Evolutionary conservation across 2,329 filamentous ascomycete species (phyloP), one percentile per base, ranked within the genome.

Genomic region (Hymenoscyphus salicellus): DNA sequence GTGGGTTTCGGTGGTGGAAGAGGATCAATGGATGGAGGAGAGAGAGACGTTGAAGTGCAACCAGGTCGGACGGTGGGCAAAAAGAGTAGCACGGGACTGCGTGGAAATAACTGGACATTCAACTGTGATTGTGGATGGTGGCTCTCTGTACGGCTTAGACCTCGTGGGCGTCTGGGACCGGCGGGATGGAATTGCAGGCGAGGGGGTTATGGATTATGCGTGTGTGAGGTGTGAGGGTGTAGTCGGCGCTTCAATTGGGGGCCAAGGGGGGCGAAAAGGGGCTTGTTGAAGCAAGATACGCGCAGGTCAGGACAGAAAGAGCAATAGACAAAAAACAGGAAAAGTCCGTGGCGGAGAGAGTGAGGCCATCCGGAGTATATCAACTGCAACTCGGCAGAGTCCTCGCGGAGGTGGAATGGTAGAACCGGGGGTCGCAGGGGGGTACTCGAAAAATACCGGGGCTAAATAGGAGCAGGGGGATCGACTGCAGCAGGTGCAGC

Each of bases 41-140:
- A 61, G 63, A 66, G 64, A 70, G 66, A 67, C 56, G 68, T 65
- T 68, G 65, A 63, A 68, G 69, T 71, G 63, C 69, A 70, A 68
- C 68, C 65, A 66, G 64, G 70, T 65, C 69, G 63, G 68, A 68
- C 56, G 61, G 65, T 59, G 64, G 66, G 59, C 65, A 63, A 61
- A 68, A 67, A 69, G 65, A 60, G 68, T 71, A 67, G 70, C 73
- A 73, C 70, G 70, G 70, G 70, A 72, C 66, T 70, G 69, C 65
- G 69, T 71, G 69, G 66, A 64, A 69, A 65, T 32, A 66, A 67
- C 64, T 61, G 63, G 66, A 68, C 66, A 69, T 65, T 46, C 60
- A 61, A 61, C 55, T 55, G 32, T 43, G 52, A 63, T 67, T 52
- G 65, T 58, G 63, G 64, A 69, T 64, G 66, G 60, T 16, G 26